Percentiles rank a stretch among this genome's conserved stretches.
Evolutionary conservation across 805 yeast species (phyloP).

Genomic region (Wickerhamomyces canadensis): DNA sequence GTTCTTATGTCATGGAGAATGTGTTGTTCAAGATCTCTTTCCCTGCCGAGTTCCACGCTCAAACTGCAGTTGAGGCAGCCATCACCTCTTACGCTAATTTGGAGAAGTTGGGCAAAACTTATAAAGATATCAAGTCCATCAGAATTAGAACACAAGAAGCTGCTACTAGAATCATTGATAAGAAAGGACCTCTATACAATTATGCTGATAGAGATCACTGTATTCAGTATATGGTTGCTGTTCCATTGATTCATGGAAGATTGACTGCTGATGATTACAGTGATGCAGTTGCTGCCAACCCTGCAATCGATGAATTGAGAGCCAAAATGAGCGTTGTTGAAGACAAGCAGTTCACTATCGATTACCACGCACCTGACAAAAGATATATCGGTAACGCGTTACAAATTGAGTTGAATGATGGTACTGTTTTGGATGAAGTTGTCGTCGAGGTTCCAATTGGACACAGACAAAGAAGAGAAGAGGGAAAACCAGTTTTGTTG

Average conservation of each 20-base stretch:
- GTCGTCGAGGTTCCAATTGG: conserved; percentile 54
- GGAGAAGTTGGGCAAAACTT: conserved; percentile 34
- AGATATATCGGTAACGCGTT: conserved; percentile 54
- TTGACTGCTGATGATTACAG: conserved; percentile 54
- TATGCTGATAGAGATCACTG: conserved; percentile 65
- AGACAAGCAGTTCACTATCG: conserved; percentile 41
- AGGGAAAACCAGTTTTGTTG: conserved; percentile 50
- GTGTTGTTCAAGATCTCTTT: conserved; percentile 55
- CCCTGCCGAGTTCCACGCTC: conserved; percentile 65
- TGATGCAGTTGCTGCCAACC: conserved; percentile 44
- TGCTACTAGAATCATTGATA: conserved; percentile 54
- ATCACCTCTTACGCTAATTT: conserved; percentile 36
- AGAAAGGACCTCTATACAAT: conserved; percentile 53
- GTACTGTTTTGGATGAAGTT: conserved; percentile 46
- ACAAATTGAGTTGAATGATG: conserved; percentile 45
- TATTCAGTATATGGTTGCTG: conserved; percentile 58
- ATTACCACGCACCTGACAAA: conserved; percentile 52
- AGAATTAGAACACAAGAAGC: conserved; percentile 56
- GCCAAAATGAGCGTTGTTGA: conserved; percentile 50
- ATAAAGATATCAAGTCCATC: conserved; percentile 43
- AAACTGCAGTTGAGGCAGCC: conserved; percentile 59
- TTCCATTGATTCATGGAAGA: conserved; percentile 50
- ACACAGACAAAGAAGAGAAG: conserved; percentile 52
- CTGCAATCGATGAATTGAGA: conserved; percentile 47
- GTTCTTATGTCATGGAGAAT: conserved; percentile 59